Evolutionary conservation across 257 asterid species (phyloP).

Genomic region (Dorcoceras hygrometricum): DNA sequence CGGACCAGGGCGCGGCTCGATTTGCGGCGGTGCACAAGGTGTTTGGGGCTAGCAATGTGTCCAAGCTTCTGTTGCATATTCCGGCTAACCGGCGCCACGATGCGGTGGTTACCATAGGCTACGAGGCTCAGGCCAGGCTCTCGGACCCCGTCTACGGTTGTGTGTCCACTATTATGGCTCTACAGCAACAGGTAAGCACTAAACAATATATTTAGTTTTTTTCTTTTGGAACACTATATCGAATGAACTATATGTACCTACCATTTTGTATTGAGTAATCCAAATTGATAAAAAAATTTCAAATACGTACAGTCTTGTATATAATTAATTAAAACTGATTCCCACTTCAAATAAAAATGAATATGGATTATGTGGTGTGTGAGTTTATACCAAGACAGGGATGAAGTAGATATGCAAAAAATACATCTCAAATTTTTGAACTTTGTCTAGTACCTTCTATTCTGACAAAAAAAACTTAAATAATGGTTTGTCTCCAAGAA

Average conservation of each 20-base stretch:
- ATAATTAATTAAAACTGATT: too few species aligned
- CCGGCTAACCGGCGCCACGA: slow-evolving; percentile 68
- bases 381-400: too few species aligned
- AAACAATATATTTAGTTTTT: not conserved
- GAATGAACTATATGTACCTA: not conserved
- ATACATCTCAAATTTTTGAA: too few species aligned
- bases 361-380: too few species aligned
- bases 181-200: slow-evolving; percentile 91
- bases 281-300: too few species aligned
- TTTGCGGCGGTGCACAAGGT: slow-evolving; percentile 94
- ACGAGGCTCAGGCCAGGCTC: slow-evolving; percentile 89
- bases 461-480: too few species aligned
- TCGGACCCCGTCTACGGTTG: slow-evolving; percentile 92
- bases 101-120: slow-evolving; percentile 72
- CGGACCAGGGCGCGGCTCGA: slow-evolving; percentile 84
- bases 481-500: too few species aligned
- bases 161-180: slow-evolving; percentile 66
- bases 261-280: too few species aligned
- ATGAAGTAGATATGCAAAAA: too few species aligned
- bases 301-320: too few species aligned
- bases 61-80: slow-evolving; percentile 65
- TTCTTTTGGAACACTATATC: not conserved
- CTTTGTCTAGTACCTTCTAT: too few species aligned
- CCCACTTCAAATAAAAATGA: not conserved
- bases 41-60: slow-evolving; percentile 87